Conservation (phyloP, 2,329 filamentous ascomycete species). For the Aspergillus sp. region DNA sequence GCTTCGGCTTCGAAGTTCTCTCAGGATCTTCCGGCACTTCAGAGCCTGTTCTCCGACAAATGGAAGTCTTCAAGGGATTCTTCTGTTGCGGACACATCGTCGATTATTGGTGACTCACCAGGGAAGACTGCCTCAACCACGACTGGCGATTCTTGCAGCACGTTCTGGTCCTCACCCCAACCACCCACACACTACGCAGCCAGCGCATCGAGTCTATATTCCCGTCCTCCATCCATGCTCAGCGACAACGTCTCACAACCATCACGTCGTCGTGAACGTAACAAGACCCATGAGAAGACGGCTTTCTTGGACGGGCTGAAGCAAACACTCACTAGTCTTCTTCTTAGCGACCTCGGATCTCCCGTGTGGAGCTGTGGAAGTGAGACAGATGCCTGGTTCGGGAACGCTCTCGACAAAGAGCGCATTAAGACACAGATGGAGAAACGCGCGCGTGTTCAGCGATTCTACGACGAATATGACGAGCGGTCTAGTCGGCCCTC, state of each 20-base stretch:
- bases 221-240: conserved; percentile 37
- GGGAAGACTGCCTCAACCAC: conserved; percentile 60
- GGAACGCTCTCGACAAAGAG: conserved; percentile 45
- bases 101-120: conserved; percentile 51
- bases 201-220: conserved; percentile 52
- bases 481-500: conserved; percentile 21
- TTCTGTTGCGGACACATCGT: conserved; percentile 53
- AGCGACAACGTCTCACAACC: conserved; percentile 30
- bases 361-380: conserved; percentile 81
- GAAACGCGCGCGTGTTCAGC: conserved; percentile 31
- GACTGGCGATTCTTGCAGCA: conserved; percentile 67
- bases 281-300: conserved; percentile 59
- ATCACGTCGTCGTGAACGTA: conserved; percentile 27
- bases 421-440: conserved; percentile 36
- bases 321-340: conserved; percentile 71
- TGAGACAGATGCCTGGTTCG: conserved; percentile 87
- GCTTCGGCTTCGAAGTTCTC: conserved; percentile 25
- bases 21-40: conserved; percentile 33
- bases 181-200: conserved; percentile 59
- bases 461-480: conserved; percentile 33
- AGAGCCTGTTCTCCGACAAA: conserved; percentile 63
- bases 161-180: conserved; percentile 86
- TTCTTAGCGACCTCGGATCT: conserved; percentile 83
- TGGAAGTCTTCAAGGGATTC: conserved; percentile 53
- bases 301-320: conserved; percentile 72